Evolutionary conservation across 208 protist species (phyloP), one percentile per base, ranked within the genome.

Genomic region (Porcisia hertigi): DNA sequence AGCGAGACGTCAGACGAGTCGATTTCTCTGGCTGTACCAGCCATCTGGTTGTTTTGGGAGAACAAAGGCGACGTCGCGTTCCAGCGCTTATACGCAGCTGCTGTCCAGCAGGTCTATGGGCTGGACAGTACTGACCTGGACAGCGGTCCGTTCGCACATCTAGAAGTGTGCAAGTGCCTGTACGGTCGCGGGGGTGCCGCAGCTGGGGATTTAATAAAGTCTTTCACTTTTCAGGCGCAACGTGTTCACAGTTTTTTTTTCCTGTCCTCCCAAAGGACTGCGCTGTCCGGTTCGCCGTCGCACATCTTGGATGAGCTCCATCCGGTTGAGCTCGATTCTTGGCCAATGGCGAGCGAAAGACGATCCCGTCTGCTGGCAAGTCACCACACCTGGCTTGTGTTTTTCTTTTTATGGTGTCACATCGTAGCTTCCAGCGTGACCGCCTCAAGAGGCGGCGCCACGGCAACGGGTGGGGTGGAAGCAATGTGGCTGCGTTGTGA

Each of bases 361-460:
- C 84, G 84, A 20, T 65, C 36, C 3, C 75, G 75, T 34, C 80
- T 88, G 20, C 64, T 45, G 16, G 79, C 79, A 34, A 84, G 79
- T 16, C 77, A 71, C 7, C 84, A 83, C 55, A 75, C 78, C n/a
- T 89, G 85, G 85, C 62, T 73, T 25, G 85, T 89, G 25, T 47
- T 89, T 6, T 78, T 86, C 34, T 76, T 89, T 18, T 67, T 89
- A n/a, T 89, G 85, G 85, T 79, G 70, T 52, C 85, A 89, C 72
- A 53, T 65, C 8, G 58, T 74, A 30, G 54, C 63, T 25, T 52
- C 71, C 36, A 60, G 47, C 25, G 18, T 55, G 23, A 43, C 36
- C n/a, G 23, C 53, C n/a, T 25, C 69, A 34, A 9, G 66, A 69
- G 3, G 39, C 54, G 64, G 4, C 16, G 36, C 34, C 53, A 41